Percentiles rank a stretch among this genome's conserved stretches.
phyloP scores from a whole-genome alignment of 257 asterid species.

The Solanum rostratum region DNA sequence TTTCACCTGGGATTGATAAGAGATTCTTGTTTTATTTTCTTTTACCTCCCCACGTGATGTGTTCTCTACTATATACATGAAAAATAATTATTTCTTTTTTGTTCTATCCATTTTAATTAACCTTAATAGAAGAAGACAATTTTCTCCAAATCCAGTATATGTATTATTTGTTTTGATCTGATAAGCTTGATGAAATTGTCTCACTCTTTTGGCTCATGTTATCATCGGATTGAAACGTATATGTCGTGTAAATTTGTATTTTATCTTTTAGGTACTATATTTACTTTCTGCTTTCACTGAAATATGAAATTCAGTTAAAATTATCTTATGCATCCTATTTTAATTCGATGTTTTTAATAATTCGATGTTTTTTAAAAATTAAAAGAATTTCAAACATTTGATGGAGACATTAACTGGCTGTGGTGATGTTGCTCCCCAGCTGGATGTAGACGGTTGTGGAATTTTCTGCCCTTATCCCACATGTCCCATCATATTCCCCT shows the following conservation, averaged over 20 bases:
- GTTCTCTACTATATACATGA: not conserved
- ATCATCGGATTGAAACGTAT: too few species aligned
- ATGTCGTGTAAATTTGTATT: not conserved
- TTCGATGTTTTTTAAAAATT: too few species aligned
- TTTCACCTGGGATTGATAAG: not conserved
- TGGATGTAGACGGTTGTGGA: slow-evolving; percentile 29
- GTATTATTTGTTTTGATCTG: too few species aligned
- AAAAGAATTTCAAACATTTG: not conserved
- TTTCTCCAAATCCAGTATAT: too few species aligned
- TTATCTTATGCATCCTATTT: not conserved
- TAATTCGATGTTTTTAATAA: too few species aligned
- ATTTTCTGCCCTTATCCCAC: slow-evolving; percentile 34
- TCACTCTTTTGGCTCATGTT: too few species aligned
- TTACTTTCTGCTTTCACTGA: not conserved
- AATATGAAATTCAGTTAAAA: not conserved
- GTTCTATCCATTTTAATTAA: not conserved
- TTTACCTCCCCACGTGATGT: not conserved
- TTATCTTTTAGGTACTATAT: not conserved
- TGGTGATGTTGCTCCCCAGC: slow-evolving; percentile 42
- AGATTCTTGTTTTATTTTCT: not conserved
- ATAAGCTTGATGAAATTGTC: too few species aligned
- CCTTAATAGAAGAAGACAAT: too few species aligned
- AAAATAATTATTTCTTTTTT: not conserved
- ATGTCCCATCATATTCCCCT: slow-evolving; percentile 48
- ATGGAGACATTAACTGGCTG: not conserved